Evolutionary conservation across 345 rosid genomes (phyloP).

Genomic region (Combretum micranthum): DNA sequence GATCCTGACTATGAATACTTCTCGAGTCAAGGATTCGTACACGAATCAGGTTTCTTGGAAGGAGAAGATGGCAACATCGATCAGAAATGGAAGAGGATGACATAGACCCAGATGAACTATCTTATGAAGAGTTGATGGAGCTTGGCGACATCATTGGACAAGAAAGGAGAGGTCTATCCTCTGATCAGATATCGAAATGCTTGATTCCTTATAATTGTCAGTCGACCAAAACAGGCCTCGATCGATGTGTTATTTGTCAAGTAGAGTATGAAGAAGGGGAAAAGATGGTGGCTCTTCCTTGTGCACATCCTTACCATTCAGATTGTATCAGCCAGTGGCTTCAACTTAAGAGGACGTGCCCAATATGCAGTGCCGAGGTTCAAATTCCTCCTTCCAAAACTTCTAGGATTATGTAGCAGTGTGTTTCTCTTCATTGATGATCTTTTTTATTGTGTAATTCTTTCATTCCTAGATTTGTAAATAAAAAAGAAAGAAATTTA

Average conservation of each 20-base stretch:
- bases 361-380: constrained; percentile 61
- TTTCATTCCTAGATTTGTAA: too few species aligned
- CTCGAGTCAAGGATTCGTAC: constrained; percentile 28
- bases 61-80: constrained; percentile 35
- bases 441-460: too few species aligned
- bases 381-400: constrained; percentile 22
- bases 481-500: too few species aligned
- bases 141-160: constrained; percentile 61
- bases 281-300: constrained; percentile 37
- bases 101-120: constrained; percentile 56
- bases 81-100: constrained; percentile 47
- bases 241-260: constrained; percentile 75
- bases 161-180: constrained; percentile 47
- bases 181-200: constrained; percentile 32
- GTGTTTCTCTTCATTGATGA: neutral
- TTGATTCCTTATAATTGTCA: constrained; percentile 15
- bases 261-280: constrained; percentile 64
- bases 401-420: neutral
- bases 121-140: constrained; percentile 67
- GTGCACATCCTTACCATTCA: constrained; percentile 58
- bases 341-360: constrained; percentile 59
- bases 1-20: constrained; percentile 39
- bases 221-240: constrained; percentile 23
- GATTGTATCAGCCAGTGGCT: constrained; percentile 70
- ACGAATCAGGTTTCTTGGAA: constrained; percentile 33